These are phyloP conservation scores for Drechslerella dactyloides DNA, from an alignment of 2,329 filamentous ascomycete genomes.

Conservation along the genomic window DNA sequence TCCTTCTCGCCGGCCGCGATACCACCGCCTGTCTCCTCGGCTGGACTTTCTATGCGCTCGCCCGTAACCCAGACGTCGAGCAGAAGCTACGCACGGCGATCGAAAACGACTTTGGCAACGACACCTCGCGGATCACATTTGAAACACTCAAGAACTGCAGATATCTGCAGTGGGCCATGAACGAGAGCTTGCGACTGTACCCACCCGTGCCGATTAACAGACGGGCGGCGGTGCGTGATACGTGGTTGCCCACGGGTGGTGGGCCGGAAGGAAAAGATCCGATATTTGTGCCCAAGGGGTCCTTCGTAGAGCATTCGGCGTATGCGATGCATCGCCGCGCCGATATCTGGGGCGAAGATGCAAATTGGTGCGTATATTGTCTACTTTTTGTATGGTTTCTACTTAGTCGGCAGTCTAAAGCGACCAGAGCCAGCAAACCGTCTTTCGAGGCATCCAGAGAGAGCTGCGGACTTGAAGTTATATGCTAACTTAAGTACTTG, in stretches of 20 bases:
- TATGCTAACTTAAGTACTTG: constrained; percentile 44
- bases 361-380: constrained; percentile 56
- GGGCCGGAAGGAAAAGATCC: constrained; percentile 68
- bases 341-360: constrained; percentile 67
- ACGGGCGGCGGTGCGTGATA: constrained; percentile 73
- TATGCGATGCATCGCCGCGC: constrained; percentile 74
- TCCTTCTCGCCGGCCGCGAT: constrained; percentile 67
- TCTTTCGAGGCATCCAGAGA: too few relatives aligned
- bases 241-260: constrained; percentile 74
- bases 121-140: constrained; percentile 68
- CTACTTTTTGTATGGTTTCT: constrained; percentile 59
- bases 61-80: constrained; percentile 59
- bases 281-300: constrained; percentile 71
- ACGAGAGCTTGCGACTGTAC: constrained; percentile 79
- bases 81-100: constrained; percentile 60
- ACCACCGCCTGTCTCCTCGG: constrained; percentile 65
- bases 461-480: too few relatives aligned
- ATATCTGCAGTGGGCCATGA: constrained; percentile 74
- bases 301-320: constrained; percentile 70
- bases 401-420: too few relatives aligned
- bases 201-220: constrained; percentile 80
- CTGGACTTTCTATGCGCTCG: constrained; percentile 61
- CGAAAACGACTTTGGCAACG: constrained; percentile 57
- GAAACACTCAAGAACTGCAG: constrained; percentile 85
- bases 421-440: too few relatives aligned